A percentile compares a stretch with the other conserved stretches of the same genome.
These are phyloP conservation scores for Chlorociboria aeruginascens DNA, from an alignment of 495 filamentous ascomycete genomes.

Conservation along the genomic window DNA sequence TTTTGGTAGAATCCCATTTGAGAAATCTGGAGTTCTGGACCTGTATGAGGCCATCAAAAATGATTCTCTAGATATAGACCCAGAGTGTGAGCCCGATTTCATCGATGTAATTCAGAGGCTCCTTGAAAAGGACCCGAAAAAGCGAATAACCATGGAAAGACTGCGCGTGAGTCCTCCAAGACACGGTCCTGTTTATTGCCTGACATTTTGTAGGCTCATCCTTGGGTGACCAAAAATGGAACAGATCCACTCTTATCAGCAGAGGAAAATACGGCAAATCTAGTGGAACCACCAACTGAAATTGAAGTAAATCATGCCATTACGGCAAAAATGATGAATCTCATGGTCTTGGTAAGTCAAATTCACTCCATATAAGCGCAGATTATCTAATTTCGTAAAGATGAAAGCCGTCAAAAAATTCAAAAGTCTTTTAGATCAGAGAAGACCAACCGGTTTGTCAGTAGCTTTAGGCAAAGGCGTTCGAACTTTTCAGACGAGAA, in stretches of 20 bases:
- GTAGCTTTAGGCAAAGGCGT: constrained; percentile 44
- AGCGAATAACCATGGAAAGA: constrained; percentile 69
- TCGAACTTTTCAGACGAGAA: constrained; percentile 43
- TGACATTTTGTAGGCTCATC: constrained; percentile 53
- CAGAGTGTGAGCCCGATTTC: constrained; percentile 47
- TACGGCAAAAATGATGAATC: constrained; percentile 70
- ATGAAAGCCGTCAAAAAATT: constrained; percentile 89
- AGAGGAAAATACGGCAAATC: constrained; percentile 76
- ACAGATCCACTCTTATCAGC: constrained; percentile 67
- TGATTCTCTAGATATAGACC: constrained; percentile 39
- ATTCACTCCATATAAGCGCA: neutral
- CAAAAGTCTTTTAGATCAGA: constrained; percentile 44
- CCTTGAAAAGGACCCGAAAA: constrained; percentile 65
- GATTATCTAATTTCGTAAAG: constrained; percentile 29
- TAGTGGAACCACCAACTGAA: constrained; percentile 70
- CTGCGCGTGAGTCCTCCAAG: constrained; percentile 50
- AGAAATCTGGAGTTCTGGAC: constrained; percentile 63
- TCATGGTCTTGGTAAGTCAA: constrained; percentile 67
- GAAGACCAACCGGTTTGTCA: constrained; percentile 38
- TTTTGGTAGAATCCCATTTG: constrained; percentile 81
- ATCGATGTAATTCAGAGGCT: constrained; percentile 54
- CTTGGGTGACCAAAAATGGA: constrained; percentile 84
- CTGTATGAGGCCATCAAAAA: constrained; percentile 80
- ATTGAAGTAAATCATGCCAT: constrained; percentile 87
- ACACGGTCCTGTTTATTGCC: neutral